A percentile compares a stretch with the other conserved stretches of the same genome.
Evolutionary conservation across 768 basidiomycete genomes (phyloP).

Genomic region (Candolleomyces efflorescens): DNA sequence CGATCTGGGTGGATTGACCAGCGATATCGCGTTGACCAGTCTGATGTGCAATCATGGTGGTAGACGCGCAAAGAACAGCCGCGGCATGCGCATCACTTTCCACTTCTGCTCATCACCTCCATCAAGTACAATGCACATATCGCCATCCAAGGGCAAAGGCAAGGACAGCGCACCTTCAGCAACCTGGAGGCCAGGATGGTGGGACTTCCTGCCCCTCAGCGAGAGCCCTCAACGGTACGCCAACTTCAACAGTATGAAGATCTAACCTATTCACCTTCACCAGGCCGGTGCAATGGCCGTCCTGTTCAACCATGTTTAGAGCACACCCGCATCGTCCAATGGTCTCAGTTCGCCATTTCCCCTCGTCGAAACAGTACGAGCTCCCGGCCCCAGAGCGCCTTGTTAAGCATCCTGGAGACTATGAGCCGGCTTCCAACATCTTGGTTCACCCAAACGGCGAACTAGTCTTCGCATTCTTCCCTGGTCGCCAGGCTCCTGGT

Average conservation of each 20-base stretch:
- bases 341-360: slow-evolving; percentile 61
- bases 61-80: background rate
- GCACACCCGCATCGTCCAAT: slow-evolving; percentile 60
- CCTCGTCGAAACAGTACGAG: slow-evolving; percentile 62
- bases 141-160: slow-evolving; percentile 51
- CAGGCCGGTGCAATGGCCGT: slow-evolving; percentile 73
- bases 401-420: slow-evolving; percentile 40
- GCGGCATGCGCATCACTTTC: background rate
- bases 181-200: slow-evolving; percentile 64
- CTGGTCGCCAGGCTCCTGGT: slow-evolving; percentile 52
- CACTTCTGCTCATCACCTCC: background rate
- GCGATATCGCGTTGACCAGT: slow-evolving; percentile 42
- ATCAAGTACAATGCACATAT: slow-evolving; percentile 19
- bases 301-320: slow-evolving; percentile 63
- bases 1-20: slow-evolving; percentile 63
- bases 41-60: slow-evolving; percentile 16
- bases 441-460: slow-evolving; percentile 53
- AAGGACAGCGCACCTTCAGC: slow-evolving; percentile 37
- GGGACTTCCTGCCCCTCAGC: slow-evolving; percentile 62
- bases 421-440: slow-evolving; percentile 60
- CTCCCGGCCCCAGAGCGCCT: slow-evolving; percentile 53
- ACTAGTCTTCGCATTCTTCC: slow-evolving; percentile 76
- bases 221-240: slow-evolving; percentile 54
- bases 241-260: background rate
- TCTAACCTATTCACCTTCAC: background rate